Base-by-base conservation (phyloP, 352 stramenopile genomes). In the Blastocystis sp. region DNA sequence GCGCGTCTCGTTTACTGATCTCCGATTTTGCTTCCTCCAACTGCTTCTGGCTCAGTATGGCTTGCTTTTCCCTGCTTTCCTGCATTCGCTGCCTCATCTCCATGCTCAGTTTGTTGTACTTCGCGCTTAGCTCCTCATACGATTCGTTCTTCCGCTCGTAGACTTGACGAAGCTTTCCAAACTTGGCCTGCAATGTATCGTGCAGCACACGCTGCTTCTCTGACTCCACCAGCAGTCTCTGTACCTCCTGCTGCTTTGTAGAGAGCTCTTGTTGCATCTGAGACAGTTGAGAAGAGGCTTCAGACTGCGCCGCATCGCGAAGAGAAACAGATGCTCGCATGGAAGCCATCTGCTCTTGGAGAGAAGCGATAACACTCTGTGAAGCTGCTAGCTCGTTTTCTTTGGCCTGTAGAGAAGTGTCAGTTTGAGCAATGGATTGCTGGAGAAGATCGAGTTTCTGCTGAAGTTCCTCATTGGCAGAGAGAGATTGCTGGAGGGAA, bases 131-230 rank as follows among this genome's bases (percentile, higher is more conserved):
- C 9, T 30, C 18, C 16, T 56, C 34, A n/a, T 85, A 68, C 43
- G 47, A 34, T 24, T 13, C 20, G 3, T 13, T 68, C 50, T 85
- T 85, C 20, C n/a, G 47, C 16, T 85, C 73, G 43, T 45, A 26
- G 34, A 41, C 6, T 30, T 26, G 18, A 20, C 53, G 47, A 20
- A 85, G 50, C 73, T 85, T 24, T 30, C 47, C 47, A 16, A 34
- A 85, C 56, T 85, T 65, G n/a, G 43, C 34, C 50, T 55, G 18
- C 73, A 85, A 30, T 34, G 37, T 26, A 50, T 85, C 73, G 34
- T 45, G 53, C 50, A 45, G 43, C 37, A 30, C 37, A 24, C 43
- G 53, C 73, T 85, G 45, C 30, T 18, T 1, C 30, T 41, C 45
- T n/a, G 39, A 34, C 50, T 85, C 73, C 56, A 37, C 34, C n/a